Base-by-base conservation (phyloP, 306 rosid genomes). In the Rosa chinensis region DNA sequence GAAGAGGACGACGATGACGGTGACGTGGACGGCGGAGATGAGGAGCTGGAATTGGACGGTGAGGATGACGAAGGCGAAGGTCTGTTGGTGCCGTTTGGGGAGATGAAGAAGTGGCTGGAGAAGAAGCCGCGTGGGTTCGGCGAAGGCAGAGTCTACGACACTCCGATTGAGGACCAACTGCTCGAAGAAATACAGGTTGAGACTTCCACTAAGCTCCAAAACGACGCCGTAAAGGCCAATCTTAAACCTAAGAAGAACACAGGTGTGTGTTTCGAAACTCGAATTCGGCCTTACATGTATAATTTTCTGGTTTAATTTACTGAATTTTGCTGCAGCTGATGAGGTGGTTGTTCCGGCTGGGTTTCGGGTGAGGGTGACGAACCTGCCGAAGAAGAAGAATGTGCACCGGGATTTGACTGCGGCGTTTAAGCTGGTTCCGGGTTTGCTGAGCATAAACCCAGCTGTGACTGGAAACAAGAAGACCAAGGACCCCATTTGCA, bases 401-500 rank as follows among this genome's bases (percentile, higher is more conserved):
- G 85, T 89, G 21, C 89, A 83, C 23, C 89, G 94, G 87, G 97
- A 95, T 85, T 86, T 95, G 82, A 90, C 79, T 73, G 61, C 76
- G 23, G 94, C 98, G 66, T 90, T 95, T 66, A 81, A 86, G 77
- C 89, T 85, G 77, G 82, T 91, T 23, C 96, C 86, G 2, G 93
- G 94, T 55, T 79, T 95, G 80, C 47, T 84, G 67, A 84, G 89
- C 62, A 86, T 95, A 78, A 80, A 76, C 83, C 97, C 97, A 10
- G 89, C 83, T 62, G 94, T 90, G 77, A 55, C 77, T 47, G 97
- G 98, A 76, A 95, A 88, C 89, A 91, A 91, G 87, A 94, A 92
- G 87, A 95, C 99, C 47, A 89, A 95, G 88, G 99, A 95, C 79
- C 98, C 99, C 55, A 66, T 90, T 69, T 95, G 99, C 89, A 92